phyloP scores from a whole-genome alignment of 163 green algal species.

The Coccomyxa subellipsoidea region DNA sequence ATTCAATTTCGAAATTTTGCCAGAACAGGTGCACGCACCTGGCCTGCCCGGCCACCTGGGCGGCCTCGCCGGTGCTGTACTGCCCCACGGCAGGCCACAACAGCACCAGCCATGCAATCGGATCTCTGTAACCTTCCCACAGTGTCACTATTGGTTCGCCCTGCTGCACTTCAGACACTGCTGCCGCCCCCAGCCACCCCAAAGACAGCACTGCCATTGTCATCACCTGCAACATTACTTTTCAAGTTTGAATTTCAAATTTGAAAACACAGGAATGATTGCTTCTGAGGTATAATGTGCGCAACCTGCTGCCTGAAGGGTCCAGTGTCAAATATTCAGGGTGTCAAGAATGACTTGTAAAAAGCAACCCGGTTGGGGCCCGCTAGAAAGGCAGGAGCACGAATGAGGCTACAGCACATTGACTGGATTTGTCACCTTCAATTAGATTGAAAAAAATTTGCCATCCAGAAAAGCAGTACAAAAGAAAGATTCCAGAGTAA shows the following conservation, averaged over 20 bases:
- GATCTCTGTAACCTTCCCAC: slow-evolving; percentile 15
- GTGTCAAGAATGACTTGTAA: no score
- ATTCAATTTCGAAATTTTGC: not conserved
- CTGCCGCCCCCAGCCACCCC: slow-evolving; percentile 8
- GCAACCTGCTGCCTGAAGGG: no score
- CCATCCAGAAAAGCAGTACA: no score
- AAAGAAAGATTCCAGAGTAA: no score
- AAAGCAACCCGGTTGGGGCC: no score
- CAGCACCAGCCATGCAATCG: slow-evolving; percentile 23
- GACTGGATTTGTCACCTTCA: no score
- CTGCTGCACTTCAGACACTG: not conserved
- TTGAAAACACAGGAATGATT: no score
- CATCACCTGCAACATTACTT: not conserved
- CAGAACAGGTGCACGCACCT: not conserved
- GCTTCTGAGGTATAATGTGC: no score
- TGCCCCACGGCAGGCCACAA: slow-evolving; percentile 25
- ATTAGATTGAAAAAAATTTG: no score
- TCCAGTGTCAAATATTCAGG: no score
- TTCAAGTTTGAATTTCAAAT: not conserved
- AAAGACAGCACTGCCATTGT: slow-evolving; percentile 19
- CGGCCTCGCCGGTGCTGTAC: slow-evolving; percentile 21
- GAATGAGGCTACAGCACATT: no score
- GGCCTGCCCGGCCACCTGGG: slow-evolving; percentile 26
- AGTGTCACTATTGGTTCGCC: not conserved
- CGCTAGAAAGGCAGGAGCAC: no score